Conservation (phyloP, 495 filamentous ascomycete genomes). For the Pyronema omphalodes region DNA sequence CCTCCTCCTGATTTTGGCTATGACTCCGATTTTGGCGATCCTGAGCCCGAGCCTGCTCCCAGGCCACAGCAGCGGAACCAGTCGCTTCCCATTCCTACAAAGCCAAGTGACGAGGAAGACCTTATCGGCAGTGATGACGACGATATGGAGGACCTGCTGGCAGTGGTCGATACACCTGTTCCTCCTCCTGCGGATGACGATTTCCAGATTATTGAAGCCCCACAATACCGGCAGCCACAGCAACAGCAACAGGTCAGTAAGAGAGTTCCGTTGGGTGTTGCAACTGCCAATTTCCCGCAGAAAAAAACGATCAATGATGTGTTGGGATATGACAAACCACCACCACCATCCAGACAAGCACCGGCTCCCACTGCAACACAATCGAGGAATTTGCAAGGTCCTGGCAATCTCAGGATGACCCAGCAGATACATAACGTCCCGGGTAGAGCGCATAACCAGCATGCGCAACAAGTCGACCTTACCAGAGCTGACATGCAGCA, state of each 20-base stretch:
- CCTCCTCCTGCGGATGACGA: slow-evolving; percentile 16
- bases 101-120: slow-evolving; percentile 19
- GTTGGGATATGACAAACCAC: slow-evolving; percentile 4
- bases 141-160: slow-evolving; percentile 4
- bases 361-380: slow-evolving; percentile 8
- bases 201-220: neutral
- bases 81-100: slow-evolving; percentile 9
- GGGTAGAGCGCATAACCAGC: slow-evolving; percentile 10
- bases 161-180: slow-evolving; percentile 6
- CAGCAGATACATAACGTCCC: neutral
- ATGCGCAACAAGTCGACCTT: slow-evolving; percentile 17
- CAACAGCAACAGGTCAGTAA: neutral
- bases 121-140: slow-evolving; percentile 20
- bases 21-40: slow-evolving; percentile 5
- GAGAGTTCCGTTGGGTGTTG: neutral
- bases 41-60: neutral
- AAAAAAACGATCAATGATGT: slow-evolving; percentile 11
- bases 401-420: slow-evolving; percentile 2
- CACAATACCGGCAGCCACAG: neutral
- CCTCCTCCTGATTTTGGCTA: neutral
- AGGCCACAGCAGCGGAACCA: neutral
- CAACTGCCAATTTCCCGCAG: slow-evolving; percentile 2
- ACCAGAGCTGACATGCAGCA: slow-evolving; percentile 30
- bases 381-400: slow-evolving; percentile 5
- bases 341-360: neutral